Conservation (phyloP, 495 filamentous ascomycete species). For the Astrocystis sublimbata region DNA sequence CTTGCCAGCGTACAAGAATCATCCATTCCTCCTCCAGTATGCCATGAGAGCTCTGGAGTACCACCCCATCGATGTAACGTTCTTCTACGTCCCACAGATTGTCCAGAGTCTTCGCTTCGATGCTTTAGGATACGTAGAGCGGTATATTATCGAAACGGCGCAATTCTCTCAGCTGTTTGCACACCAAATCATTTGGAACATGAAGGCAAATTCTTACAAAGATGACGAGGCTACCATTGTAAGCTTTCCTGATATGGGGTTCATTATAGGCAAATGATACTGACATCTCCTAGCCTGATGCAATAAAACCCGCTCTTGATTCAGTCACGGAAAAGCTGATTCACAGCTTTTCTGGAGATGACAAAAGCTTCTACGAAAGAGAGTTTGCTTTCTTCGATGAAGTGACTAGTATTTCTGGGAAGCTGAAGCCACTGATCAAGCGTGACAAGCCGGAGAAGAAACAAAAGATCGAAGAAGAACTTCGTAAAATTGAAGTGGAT, state of each 20-base stretch:
- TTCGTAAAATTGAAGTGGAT: slow-evolving; percentile 94
- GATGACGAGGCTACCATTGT: slow-evolving; percentile 90
- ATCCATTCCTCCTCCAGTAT: slow-evolving; percentile 94
- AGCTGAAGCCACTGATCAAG: slow-evolving; percentile 91
- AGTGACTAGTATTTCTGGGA: slow-evolving; percentile 92
- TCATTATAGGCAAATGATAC: slow-evolving; percentile 17
- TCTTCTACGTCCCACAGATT: slow-evolving; percentile 98
- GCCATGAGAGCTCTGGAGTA: slow-evolving; percentile 93
- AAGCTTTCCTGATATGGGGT: slow-evolving; percentile 39
- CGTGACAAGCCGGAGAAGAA: slow-evolving; percentile 95
- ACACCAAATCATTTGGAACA: slow-evolving; percentile 99
- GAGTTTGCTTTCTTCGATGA: slow-evolving; percentile 99
- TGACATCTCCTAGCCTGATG: slow-evolving; percentile 70
- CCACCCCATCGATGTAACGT: slow-evolving; percentile 92
- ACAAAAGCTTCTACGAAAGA: slow-evolving; percentile 85
- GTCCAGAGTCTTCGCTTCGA: slow-evolving; percentile 97
- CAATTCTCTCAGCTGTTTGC: slow-evolving; percentile 96
- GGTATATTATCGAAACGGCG: slow-evolving; percentile 94
- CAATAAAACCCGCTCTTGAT: slow-evolving; percentile 90
- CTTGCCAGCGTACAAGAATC: slow-evolving; percentile 87
- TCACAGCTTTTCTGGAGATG: slow-evolving; percentile 72
- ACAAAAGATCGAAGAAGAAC: slow-evolving; percentile 97
- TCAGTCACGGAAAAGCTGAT: slow-evolving; percentile 83
- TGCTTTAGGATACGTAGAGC: slow-evolving; percentile 88
- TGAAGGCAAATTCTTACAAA: slow-evolving; percentile 98